Conservation (phyloP, 2,329 filamentous ascomycete species). For the Trichothecium sympodiale region DNA sequence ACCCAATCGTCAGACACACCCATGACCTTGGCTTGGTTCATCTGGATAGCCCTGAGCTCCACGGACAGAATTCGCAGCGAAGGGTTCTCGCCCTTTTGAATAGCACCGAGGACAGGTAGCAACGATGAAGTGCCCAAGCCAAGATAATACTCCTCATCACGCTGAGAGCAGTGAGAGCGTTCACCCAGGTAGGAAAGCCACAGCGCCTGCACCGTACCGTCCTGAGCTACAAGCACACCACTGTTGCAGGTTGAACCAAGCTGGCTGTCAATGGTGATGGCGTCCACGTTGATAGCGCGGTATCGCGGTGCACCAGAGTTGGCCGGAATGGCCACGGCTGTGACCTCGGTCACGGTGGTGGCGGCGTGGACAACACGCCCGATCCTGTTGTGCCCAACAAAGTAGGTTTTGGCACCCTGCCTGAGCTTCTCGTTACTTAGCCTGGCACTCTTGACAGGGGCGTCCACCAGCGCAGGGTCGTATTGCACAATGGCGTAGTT, state of each 20-base stretch:
- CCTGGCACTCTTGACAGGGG: slow-evolving; percentile 80
- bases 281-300: slow-evolving; percentile 88
- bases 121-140: slow-evolving; percentile 82
- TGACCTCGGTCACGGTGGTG: slow-evolving; percentile 93
- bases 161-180: slow-evolving; percentile 62
- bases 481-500: slow-evolving; percentile 97
- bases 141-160: slow-evolving; percentile 94
- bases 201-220: slow-evolving; percentile 86
- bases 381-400: slow-evolving; percentile 97
- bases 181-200: slow-evolving; percentile 98
- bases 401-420: slow-evolving; percentile 88
- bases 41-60: slow-evolving; percentile 89
- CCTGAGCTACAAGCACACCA: slow-evolving; percentile 79
- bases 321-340: slow-evolving; percentile 89
- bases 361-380: slow-evolving; percentile 87
- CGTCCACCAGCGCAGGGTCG: slow-evolving; percentile 84
- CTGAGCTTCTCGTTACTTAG: slow-evolving; percentile 74
- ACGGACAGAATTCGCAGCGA: slow-evolving; percentile 85
- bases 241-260: slow-evolving; percentile 87
- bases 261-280: slow-evolving; percentile 91
- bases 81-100: slow-evolving; percentile 69
- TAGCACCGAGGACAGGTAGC: slow-evolving; percentile 76
- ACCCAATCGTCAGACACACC: slow-evolving; percentile 96
- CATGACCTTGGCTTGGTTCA: slow-evolving; percentile 96
- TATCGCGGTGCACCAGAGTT: slow-evolving; percentile 88